Evolutionary conservation across 805 yeast genomes (phyloP), one percentile per base, ranked within the genome.

Genomic region (Candida succiphila): DNA sequence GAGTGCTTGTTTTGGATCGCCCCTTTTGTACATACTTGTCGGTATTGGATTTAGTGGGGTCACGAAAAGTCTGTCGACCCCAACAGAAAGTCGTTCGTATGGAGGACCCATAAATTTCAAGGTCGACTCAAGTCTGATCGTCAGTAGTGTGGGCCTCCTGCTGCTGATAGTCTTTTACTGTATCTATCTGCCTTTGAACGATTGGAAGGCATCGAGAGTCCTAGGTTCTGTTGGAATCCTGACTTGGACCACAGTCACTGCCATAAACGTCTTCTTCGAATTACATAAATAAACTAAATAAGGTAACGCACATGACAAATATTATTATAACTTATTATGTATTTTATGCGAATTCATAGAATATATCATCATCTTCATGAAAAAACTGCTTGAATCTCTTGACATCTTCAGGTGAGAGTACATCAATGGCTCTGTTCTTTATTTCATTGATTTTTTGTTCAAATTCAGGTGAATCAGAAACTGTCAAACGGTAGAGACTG

Each of bases 1-100:
- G 7, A 67, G 66, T 41, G 64, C 78, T 1, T 70, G 77, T 41
- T 56, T 71, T 36, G 78, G 78, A 1, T 66, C 78, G 1, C 75
- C 76, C 0, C 49, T 72, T 12, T 44, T 72, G 12, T 57, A 67
- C 28, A 61, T 68, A 7, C 49, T 71, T 38, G 47, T 70, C 15
- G 78, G 78, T 2, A 55, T 72, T 16, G 78, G 78, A 0, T 44
- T 63, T 12, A 69, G 69, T 44, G 66, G 72, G 2, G 40, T 58
- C 25, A 43, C 62, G 5, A 47, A 58, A 22, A 30, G 23, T 5
- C 13, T 30, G 27, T 36, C 37, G 1, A 38, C 40, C 15, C 12
- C 29, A 15, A 26, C 31, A 13, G 32, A 39, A 3, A 16, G 5
- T 16, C 15, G 7, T 25, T 15, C n/a, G n/a, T 25, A 28, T 8